Percentiles rank a stretch among this genome's conserved stretches.
These are phyloP conservation scores for Dactylellina cionopaga DNA, from an alignment of 2,329 filamentous ascomycete genomes.

Conservation along the genomic window DNA sequence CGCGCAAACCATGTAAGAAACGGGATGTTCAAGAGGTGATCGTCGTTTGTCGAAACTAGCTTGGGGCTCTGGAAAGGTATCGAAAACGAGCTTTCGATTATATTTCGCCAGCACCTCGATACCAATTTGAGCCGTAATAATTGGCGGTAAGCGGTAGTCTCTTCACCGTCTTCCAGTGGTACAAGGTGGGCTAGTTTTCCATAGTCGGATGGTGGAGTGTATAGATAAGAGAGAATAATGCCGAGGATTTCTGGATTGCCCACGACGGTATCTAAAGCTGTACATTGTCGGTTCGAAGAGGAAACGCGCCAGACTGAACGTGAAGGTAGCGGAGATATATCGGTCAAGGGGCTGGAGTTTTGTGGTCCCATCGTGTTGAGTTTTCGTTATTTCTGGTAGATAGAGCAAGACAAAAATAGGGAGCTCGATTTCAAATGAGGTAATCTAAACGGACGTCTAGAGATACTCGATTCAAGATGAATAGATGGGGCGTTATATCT, in stretches of 20 bases:
- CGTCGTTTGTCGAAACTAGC: not conserved
- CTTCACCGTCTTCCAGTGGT: not conserved
- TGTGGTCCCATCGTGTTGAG: no score
- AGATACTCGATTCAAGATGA: no score
- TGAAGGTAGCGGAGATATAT: not conserved
- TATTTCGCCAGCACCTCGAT: not conserved
- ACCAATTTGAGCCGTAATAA: not conserved
- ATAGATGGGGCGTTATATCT: no score
- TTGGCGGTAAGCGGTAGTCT: not conserved
- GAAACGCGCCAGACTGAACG: not conserved
- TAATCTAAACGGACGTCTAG: no score
- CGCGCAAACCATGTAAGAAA: constrained; percentile 20
- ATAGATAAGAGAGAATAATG: constrained; percentile 7
- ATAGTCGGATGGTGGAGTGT: constrained; percentile 18
- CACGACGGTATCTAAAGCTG: not conserved
- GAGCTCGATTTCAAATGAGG: not conserved
- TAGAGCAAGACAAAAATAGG: not conserved
- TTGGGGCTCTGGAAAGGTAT: constrained; percentile 6
- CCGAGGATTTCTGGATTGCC: not conserved
- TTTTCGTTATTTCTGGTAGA: not conserved
- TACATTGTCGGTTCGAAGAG: not conserved
- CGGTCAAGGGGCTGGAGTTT: no score
- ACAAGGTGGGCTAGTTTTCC: constrained; percentile 1
- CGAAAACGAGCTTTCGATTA: not conserved
- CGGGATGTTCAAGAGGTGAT: constrained; percentile 20